These are phyloP conservation scores for Carallia brachiata DNA, from an alignment of 345 rosid genomes.

Conservation along the genomic window DNA sequence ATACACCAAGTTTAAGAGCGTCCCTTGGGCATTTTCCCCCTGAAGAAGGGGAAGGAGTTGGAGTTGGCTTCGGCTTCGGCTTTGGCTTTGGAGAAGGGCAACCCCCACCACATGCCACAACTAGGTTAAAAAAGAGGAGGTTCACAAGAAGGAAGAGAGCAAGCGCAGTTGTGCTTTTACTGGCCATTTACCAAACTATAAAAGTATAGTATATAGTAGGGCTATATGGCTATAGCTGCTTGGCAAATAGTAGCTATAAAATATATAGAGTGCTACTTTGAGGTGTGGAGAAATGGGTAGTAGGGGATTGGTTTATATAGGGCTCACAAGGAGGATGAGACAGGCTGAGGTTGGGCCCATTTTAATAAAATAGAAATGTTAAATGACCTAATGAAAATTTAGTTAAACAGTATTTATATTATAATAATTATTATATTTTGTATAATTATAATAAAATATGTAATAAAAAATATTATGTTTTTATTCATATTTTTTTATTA, in stretches of 20 bases:
- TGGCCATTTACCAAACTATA: constrained; percentile 37
- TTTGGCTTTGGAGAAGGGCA: constrained; percentile 38
- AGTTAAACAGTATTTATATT: no score
- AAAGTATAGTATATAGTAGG: neutral
- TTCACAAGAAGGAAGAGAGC: constrained; percentile 53
- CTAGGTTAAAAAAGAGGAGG: constrained; percentile 47
- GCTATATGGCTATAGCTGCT: neutral
- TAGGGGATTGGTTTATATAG: constrained; percentile 43
- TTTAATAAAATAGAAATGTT: neutral
- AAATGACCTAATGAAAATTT: no score
- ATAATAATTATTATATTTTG: no score
- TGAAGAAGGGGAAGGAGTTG: constrained; percentile 25
- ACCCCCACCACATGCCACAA: constrained; percentile 35
- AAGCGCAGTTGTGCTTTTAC: constrained; percentile 38
- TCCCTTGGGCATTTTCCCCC: constrained; percentile 43
- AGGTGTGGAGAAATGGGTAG: constrained; percentile 15
- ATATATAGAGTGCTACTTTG: constrained; percentile 2
- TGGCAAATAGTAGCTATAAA: constrained; percentile 12
- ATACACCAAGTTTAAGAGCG: constrained; percentile 49
- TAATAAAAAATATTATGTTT: no score
- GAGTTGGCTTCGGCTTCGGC: constrained; percentile 28
- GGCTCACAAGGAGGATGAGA: constrained; percentile 13
- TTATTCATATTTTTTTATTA: no score
- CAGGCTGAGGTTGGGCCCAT: neutral
- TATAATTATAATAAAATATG: no score